These are phyloP conservation scores for Trametes versicolor DNA, from an alignment of 1,284 basidiomycete species.

Conservation along the genomic window DNA sequence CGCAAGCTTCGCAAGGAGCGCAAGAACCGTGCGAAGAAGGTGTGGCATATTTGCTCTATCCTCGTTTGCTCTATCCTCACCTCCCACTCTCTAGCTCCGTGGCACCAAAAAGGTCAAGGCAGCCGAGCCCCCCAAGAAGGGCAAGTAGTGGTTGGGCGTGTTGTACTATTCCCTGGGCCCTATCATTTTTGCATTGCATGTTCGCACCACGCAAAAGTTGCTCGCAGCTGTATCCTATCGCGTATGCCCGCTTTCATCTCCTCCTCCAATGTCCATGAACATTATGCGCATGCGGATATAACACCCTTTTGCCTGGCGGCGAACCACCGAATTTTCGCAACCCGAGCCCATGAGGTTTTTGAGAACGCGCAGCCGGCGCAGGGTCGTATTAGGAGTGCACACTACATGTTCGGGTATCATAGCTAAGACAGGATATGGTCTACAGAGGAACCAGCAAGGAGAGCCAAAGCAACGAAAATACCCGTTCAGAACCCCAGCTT, in stretches of 20 bases:
- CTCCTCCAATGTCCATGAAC: conserved; percentile 50
- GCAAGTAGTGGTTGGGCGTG: conserved; percentile 68
- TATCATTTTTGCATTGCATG: conserved; percentile 47
- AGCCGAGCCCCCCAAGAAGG: conserved; percentile 88
- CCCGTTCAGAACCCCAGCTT: conserved; percentile 76
- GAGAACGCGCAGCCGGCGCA: conserved; percentile 24
- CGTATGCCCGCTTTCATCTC: conserved; percentile 49
- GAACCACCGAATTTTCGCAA: neutral
- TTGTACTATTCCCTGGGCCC: conserved; percentile 38
- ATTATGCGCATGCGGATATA: conserved; percentile 53
- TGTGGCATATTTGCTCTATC: conserved; percentile 44
- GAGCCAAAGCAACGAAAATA: conserved; percentile 27
- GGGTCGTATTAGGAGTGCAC: conserved; percentile 37
- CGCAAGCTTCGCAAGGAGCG: conserved; percentile 99
- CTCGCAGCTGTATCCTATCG: conserved; percentile 53
- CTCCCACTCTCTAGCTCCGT: conserved; percentile 66
- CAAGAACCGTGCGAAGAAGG: conserved; percentile 99
- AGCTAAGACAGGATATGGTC: conserved; percentile 42
- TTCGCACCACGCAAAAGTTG: conserved; percentile 46
- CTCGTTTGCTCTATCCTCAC: neutral
- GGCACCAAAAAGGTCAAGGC: conserved; percentile 95
- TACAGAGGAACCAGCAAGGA: conserved; percentile 36
- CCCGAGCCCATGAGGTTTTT: conserved; percentile 1
- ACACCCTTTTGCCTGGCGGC: conserved; percentile 11
- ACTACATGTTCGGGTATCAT: conserved; percentile 46